phyloP scores from a whole-genome alignment of 441 rosid species.

The Gossypium schwendimanii region DNA sequence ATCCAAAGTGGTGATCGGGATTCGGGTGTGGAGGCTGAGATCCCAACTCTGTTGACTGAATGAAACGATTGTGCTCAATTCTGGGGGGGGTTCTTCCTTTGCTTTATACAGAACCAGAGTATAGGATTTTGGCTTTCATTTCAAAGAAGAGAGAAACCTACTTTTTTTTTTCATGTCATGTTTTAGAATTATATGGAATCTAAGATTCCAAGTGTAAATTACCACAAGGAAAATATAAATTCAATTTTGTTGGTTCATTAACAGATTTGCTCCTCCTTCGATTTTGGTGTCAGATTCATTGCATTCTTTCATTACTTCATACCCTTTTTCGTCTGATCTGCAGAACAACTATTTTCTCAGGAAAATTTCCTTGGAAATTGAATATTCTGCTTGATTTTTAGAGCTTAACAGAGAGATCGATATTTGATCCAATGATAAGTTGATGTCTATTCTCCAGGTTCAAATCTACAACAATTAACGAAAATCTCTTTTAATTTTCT shows the following conservation, averaged over 20 bases:
- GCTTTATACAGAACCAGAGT: neutral
- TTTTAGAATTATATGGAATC: neutral
- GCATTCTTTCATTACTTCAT: neutral
- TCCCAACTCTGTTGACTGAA: neutral
- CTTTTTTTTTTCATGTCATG: neutral
- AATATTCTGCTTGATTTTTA: neutral
- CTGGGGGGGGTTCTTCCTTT: neutral
- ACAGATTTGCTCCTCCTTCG: neutral
- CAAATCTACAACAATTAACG: neutral
- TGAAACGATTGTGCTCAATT: too few relatives aligned
- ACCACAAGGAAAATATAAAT: slow-evolving; percentile 1
- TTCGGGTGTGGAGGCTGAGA: neutral
- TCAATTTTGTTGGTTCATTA: slow-evolving; percentile 5
- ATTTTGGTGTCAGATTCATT: neutral
- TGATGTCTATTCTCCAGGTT: neutral
- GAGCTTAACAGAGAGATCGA: neutral
- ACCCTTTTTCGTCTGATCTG: too few relatives aligned
- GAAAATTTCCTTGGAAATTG: too few relatives aligned
- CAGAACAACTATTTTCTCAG: too few relatives aligned
- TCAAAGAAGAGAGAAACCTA: neutral
- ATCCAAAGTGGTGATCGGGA: neutral
- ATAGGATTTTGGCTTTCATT: neutral
- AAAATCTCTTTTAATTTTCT: neutral
- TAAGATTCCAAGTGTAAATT: neutral
- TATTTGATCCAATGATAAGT: neutral